Evolutionary conservation across 2,329 filamentous ascomycete genomes (phyloP), one percentile per base, ranked within the genome.

Genomic region (Colletotrichum lentis): DNA sequence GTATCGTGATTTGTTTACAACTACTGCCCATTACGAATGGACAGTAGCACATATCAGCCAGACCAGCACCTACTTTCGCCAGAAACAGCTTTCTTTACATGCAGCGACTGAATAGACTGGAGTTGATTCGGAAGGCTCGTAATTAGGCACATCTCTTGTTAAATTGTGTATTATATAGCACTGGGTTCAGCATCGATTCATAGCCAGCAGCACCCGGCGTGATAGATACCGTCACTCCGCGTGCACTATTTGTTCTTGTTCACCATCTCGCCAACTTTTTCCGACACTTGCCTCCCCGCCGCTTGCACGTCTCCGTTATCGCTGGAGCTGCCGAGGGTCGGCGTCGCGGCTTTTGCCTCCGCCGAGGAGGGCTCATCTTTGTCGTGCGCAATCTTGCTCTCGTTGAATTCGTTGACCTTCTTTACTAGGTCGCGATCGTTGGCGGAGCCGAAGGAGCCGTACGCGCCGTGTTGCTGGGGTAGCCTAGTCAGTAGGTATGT

Each of bases 401-500:
- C 35, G 52, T 54, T 54, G 35, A 54, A 54, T 1, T 18, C 52
- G n/a, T 54, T 24, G 52, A 54, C 52, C 52, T 54, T 54, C 5
- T 54, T 54, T 12, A 54, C 52, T 35, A 54, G 31, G 35, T 54
- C 52, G 10, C 18, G 16, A 12, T 54, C 52, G 7, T 54, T 54
- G 31, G 52, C 52, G 35, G 52, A 54, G 31, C 52, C 52, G n/a
- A 54, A 54, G 1, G 52, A 54, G n/a, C 52, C 52, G 52, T 54
- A 54, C 18, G 52, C 52, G 6, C 52, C 52, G 35, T 54, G 52
- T 54, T 54, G 52, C 52, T 54, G n/a, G 6, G 20, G 5, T 3
- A 20, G 14, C 3, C 22, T 22, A 3, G 12, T 54, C 35, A 54
- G 52, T 3, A 3, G 1, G 5, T 14, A 12, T 5, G 12, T 5